Base-by-base conservation (phyloP, 148 eudicot genomes). In the Fallopia convolvulus region DNA sequence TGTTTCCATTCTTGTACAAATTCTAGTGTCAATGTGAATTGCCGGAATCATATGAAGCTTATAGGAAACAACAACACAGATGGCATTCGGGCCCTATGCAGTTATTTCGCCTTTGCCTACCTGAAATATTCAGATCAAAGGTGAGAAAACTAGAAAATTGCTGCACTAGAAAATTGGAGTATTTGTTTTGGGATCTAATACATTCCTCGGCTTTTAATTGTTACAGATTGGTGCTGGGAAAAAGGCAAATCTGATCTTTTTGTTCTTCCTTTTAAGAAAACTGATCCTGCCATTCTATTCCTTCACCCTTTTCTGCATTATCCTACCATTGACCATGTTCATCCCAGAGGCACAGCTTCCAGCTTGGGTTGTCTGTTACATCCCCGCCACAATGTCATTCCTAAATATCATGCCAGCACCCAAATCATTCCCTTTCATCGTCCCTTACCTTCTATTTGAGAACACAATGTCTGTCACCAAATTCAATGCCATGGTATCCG, bases 71-170 rank as follows among this genome's bases (percentile, higher is more conserved):
- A 74, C 99, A 95, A 52, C 99, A 95, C 70, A 83, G 99, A 85
- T 95, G 99, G 99, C 99, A 95, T 82, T 95, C 99, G 8, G 99
- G 99, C 55, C 99, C 99, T 4, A 95, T 95, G 99, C 99, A 92
- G 79, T 81, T 95, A 83, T 95, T 95, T 78, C 92, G 97, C 42
- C 97, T 95, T 66, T 95, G 99, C 83, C 85, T 95, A 79, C 99
- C 97, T 8, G 97, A 79, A 77, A 85, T 95, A 41, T 83, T 92
- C 79, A 75, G 76, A 81, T 83, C 99, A 71, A 91, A 92, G 97
- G 99, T 95, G 84, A 39, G 12, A 11, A 33, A 26, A 13, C 55
- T 79, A 39, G 6, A 15, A 18, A 1, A 47, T 36, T 18, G 23
- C 49, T 50, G 44, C 61, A 46, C 42, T 6, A 23, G 42, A 56